phyloP scores from a whole-genome alignment of 345 rosid species.

The Populus ilicifolia region DNA sequence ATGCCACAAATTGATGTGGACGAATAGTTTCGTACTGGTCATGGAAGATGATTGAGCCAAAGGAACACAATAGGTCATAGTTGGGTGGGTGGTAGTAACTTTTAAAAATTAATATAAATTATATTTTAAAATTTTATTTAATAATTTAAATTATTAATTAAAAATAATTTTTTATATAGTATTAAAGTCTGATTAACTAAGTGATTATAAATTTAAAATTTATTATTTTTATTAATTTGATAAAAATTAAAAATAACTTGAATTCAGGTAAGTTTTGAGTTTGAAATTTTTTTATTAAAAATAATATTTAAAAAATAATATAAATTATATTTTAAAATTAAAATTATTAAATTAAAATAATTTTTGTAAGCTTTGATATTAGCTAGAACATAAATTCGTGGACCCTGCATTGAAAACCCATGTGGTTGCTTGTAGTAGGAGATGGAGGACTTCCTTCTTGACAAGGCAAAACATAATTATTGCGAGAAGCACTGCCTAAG shows the following conservation, averaged over 20 bases:
- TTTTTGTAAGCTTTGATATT: background rate
- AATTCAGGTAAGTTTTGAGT: fast-evolving
- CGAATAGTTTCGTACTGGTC: too few species aligned
- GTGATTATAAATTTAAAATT: too few species aligned
- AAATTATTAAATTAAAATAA: too few species aligned
- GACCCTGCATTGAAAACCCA: background rate
- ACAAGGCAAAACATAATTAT: background rate
- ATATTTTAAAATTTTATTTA: too few species aligned
- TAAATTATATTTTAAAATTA: too few species aligned
- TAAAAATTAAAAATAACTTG: too few species aligned
- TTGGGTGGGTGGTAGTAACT: background rate
- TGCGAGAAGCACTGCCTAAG: background rate
- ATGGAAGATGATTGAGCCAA: background rate
- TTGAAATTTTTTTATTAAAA: fast-evolving
- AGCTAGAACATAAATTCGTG: background rate
- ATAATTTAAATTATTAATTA: too few species aligned
- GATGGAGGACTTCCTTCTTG: background rate
- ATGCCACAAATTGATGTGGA: background rate
- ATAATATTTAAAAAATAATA: too few species aligned
- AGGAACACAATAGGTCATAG: background rate
- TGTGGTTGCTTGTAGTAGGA: background rate
- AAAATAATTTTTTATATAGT: too few species aligned
- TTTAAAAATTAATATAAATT: too few species aligned
- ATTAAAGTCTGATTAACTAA: too few species aligned
- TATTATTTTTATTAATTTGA: too few species aligned